These are phyloP conservation scores for Russula virescens DNA, from an alignment of 768 basidiomycete genomes.

Conservation along the genomic window DNA sequence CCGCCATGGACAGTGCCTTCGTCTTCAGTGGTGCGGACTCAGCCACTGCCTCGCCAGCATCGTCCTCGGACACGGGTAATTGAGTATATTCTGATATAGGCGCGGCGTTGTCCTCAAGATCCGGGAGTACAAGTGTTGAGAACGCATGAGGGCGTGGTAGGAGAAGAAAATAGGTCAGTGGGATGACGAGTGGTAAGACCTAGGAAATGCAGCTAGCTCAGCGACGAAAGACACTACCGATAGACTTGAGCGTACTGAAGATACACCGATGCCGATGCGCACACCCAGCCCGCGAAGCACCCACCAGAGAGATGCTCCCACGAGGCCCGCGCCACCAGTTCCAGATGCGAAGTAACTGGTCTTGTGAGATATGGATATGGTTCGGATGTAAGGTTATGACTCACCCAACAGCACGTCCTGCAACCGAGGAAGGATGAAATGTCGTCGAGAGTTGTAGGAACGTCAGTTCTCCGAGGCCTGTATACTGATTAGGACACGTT, in stretches of 20 bases:
- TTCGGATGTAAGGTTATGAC: constrained; percentile 18
- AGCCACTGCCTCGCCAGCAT: constrained; percentile 23
- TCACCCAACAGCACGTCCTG: constrained; percentile 78
- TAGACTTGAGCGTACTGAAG: constrained; percentile 50
- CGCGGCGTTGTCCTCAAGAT: constrained; percentile 24
- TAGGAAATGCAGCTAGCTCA: constrained; percentile 30
- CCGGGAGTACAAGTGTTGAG: constrained; percentile 31
- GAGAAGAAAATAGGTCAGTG: constrained; percentile 68
- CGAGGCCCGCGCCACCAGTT: constrained; percentile 90
- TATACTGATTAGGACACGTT: not conserved
- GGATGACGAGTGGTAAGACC: constrained; percentile 80
- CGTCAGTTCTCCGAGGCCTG: constrained; percentile 90
- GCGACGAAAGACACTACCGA: not conserved
- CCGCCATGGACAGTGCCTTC: constrained; percentile 51
- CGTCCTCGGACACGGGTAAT: constrained; percentile 31
- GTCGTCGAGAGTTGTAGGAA: constrained; percentile 91
- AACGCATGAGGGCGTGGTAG: constrained; percentile 60
- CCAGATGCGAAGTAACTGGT: constrained; percentile 86
- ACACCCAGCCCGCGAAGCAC: constrained; percentile 82
- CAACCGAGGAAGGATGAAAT: constrained; percentile 60
- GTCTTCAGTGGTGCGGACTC: constrained; percentile 26
- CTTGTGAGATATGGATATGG: not conserved
- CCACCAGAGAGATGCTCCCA: constrained; percentile 95
- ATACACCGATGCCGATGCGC: constrained; percentile 72
- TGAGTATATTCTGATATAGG: constrained; percentile 40